Base-by-base conservation (phyloP, 1,139 yeast genomes). In the Pichia sp. region DNA sequence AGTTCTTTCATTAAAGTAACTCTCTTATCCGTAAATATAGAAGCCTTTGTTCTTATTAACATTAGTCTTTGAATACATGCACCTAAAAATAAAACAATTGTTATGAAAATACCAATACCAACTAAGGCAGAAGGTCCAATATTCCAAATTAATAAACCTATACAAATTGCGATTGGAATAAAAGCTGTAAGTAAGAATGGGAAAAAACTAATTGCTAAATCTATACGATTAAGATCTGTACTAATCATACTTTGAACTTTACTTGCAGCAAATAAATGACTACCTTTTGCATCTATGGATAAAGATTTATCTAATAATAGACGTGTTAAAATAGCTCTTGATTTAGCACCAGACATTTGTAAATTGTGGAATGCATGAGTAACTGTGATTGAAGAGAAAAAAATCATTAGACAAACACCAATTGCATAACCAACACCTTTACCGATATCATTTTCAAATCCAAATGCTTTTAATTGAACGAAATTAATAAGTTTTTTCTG, bases 191-290 rank as follows among this genome's bases (percentile, higher is more conserved):
- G 24, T 80, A 74, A 44, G 80, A 70, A 60, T 80, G 82, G 88
- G 53, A 79, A 79, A 63, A 80, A 80, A 3, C 81, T 76, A 36
- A 79, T 57, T 4, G 89, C 88, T 55, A 82, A 74, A 55, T 85
- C 94, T 27, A 85, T 69, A 56, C 95, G 73, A 32, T 86, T 74
- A 44, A 86, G 68, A 58, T 86, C 95, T 0, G 93, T 80, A 11
- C 88, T 78, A 64, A 86, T 73, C 55, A 85, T 63, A 13, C 85
- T 78, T 4, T 89, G 83, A 42, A 86, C 69, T 51, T 75, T 77
- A 50, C 93, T 85, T 20, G 72, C 67, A 0, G 91, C 75, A 56
- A 65, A 85, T 41, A 68, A 65, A 54, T 80, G 80, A 37, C 72
- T 71, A 6, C 88, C 76, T 46, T 69, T 69, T 6, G 78, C 74